Conservation (phyloP, 2,329 filamentous ascomycete genomes). For the Tolypocladium album region DNA sequence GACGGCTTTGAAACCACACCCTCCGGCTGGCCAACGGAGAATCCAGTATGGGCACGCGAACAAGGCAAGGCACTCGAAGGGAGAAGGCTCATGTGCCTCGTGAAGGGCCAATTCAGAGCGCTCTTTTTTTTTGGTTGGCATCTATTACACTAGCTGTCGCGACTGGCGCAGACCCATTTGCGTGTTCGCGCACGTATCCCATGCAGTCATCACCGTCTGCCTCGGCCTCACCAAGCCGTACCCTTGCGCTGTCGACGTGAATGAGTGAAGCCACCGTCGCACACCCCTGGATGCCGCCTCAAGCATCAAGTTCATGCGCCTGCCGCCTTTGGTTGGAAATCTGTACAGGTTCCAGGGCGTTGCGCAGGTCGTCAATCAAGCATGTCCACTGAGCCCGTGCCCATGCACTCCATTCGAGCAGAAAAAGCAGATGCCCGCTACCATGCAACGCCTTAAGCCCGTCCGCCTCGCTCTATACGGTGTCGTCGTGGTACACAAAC, state of each 20-base stretch:
- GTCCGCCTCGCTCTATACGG: slow-evolving; percentile 35
- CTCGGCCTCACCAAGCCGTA: not conserved
- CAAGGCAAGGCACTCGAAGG: too few relatives aligned
- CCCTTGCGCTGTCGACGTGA: not conserved
- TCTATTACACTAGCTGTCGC: not conserved
- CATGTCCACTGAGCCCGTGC: not conserved
- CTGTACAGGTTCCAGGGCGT: not conserved
- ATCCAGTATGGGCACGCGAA: too few relatives aligned
- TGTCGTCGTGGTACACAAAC: slow-evolving; percentile 90
- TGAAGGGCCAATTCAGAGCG: not conserved
- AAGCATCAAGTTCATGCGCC: not conserved
- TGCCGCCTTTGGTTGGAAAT: not conserved
- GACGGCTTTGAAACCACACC: too few relatives aligned
- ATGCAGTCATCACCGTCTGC: not conserved
- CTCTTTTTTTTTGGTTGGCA: not conserved
- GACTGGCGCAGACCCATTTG: not conserved
- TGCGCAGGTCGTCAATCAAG: not conserved
- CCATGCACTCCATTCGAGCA: not conserved
- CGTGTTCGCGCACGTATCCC: not conserved
- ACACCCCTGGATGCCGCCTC: not conserved
- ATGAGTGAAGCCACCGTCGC: not conserved
- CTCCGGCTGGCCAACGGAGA: too few relatives aligned
- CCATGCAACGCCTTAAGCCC: not conserved
- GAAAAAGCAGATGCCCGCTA: not conserved
- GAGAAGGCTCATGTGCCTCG: too few relatives aligned